Evolutionary conservation across 1,139 yeast genomes (phyloP).

Genomic region (Candida buenavistaensis): DNA sequence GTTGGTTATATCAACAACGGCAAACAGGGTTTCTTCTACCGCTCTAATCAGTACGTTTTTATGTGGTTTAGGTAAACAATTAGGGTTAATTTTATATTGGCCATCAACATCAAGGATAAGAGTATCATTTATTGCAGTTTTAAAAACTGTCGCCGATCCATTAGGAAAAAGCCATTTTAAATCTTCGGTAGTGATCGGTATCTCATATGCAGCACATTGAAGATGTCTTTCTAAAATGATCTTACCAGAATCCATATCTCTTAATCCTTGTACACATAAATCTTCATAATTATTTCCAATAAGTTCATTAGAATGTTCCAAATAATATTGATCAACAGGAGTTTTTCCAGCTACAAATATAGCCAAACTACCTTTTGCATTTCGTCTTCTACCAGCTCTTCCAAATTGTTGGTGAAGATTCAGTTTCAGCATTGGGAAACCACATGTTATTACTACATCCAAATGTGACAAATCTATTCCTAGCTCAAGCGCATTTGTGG

Average conservation of each 20-base stretch:
- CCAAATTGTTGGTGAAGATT: constrained; percentile 96
- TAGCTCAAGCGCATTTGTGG: constrained; percentile 92
- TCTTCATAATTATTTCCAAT: constrained; percentile 47
- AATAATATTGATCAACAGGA: constrained; percentile 85
- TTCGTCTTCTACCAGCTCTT: constrained; percentile 85
- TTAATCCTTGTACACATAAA: constrained; percentile 40
- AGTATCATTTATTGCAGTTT: constrained; percentile 41
- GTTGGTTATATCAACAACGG: constrained; percentile 85
- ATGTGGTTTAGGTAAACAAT: constrained; percentile 80
- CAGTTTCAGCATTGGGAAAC: constrained; percentile 85
- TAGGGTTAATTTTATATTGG: constrained; percentile 57
- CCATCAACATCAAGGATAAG: constrained; percentile 51
- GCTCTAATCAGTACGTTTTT: constrained; percentile 76
- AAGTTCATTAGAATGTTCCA: constrained; percentile 68
- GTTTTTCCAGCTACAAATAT: constrained; percentile 80
- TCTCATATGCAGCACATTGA: constrained; percentile 92
- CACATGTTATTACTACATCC: constrained; percentile 89
- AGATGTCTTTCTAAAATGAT: constrained; percentile 72
- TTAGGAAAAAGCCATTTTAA: constrained; percentile 47
- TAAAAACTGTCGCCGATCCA: constrained; percentile 22
- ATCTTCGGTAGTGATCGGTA: constrained; percentile 53
- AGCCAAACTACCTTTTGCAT: constrained; percentile 65
- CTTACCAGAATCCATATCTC: constrained; percentile 35
- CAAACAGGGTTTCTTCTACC: constrained; percentile 74
- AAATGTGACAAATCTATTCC: constrained; percentile 93